Percentiles rank a stretch among this genome's conserved stretches.
Conservation (phyloP, 371 early-diverging fungal genomes). For the Mucor indicus region DNA sequence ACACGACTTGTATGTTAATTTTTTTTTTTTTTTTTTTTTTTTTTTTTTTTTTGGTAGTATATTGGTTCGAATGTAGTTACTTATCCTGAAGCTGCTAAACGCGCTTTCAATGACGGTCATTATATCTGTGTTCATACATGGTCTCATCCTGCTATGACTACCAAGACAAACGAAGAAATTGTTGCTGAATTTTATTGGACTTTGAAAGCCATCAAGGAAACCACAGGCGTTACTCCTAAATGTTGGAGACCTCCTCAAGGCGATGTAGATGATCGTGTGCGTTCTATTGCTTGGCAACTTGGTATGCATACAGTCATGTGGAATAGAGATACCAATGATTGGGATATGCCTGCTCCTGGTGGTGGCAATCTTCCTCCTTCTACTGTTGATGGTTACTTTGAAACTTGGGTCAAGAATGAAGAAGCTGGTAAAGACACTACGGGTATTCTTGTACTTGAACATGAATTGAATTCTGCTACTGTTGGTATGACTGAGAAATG, state of each 20-base stretch:
- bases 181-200: slow-evolving; percentile 60
- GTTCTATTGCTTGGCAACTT: slow-evolving; percentile 51
- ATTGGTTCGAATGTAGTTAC: slow-evolving; percentile 21
- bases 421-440: slow-evolving; percentile 26
- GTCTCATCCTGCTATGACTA: slow-evolving; percentile 58
- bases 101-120: slow-evolving; percentile 27
- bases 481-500: slow-evolving; percentile 42
- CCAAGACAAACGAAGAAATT: slow-evolving; percentile 46
- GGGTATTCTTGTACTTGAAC: slow-evolving; percentile 49
- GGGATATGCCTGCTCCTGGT: slow-evolving; percentile 40
- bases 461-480: slow-evolving; percentile 45
- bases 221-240: slow-evolving; percentile 50
- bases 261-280: slow-evolving; percentile 52
- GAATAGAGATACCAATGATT: slow-evolving; percentile 34
- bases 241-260: slow-evolving; percentile 59
- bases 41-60: no score
- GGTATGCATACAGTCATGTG: slow-evolving; percentile 41
- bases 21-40: no score
- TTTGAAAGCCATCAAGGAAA: slow-evolving; percentile 48
- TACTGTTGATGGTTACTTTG: slow-evolving; percentile 19
- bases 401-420: slow-evolving; percentile 32
- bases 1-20: slow-evolving; percentile 10
- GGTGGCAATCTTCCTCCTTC: slow-evolving; percentile 32
- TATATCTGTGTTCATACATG: slow-evolving; percentile 47
- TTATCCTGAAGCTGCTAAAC: slow-evolving; percentile 26